A percentile compares a stretch with the other conserved stretches of the same genome.
phyloP scores from a whole-genome alignment of 164 flowering plant species.

The Pachysandra terminalis region DNA sequence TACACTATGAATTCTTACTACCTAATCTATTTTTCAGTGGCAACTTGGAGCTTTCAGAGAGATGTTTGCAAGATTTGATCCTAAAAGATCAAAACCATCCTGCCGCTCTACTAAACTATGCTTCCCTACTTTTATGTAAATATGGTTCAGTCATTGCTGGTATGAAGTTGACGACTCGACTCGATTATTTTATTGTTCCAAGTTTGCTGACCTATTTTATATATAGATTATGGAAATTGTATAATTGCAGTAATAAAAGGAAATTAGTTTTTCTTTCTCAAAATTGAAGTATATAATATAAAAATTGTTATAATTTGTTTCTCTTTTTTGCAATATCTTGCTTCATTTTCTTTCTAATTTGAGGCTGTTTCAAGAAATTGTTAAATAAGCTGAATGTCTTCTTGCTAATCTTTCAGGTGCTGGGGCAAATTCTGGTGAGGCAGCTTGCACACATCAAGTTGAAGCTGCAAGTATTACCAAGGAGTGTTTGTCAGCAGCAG shows the following conservation, averaged over 20 bases:
- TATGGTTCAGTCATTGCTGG: slow-evolving; percentile 78
- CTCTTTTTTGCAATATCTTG: not conserved
- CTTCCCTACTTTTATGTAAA: slow-evolving; percentile 69
- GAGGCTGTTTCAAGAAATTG: not conserved
- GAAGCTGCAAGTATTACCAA: slow-evolving; percentile 70
- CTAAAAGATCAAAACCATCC: slow-evolving; percentile 94
- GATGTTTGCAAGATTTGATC: slow-evolving; percentile 73
- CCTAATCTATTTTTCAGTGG: slow-evolving; percentile 54
- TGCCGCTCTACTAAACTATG: slow-evolving; percentile 76
- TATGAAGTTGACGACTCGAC: slow-evolving; percentile 27
- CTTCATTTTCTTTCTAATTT: not conserved
- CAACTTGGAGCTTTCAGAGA: slow-evolving; percentile 66
- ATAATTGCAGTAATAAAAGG: not conserved
- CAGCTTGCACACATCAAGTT: slow-evolving; percentile 40
- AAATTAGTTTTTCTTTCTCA: no score
- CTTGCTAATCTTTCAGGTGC: slow-evolving; percentile 50
- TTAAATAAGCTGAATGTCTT: not conserved
- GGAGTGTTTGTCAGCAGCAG: slow-evolving; percentile 71
- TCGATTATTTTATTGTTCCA: not conserved
- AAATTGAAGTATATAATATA: no score
- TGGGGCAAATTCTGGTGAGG: slow-evolving; percentile 66
- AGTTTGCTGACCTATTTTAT: not conserved
- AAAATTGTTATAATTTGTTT: no score
- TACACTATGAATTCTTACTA: slow-evolving; percentile 4
- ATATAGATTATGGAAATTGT: not conserved